Evolutionary conservation across 495 filamentous ascomycete species (phyloP), one percentile per base, ranked within the genome.

Genomic region (Podospora comata): DNA sequence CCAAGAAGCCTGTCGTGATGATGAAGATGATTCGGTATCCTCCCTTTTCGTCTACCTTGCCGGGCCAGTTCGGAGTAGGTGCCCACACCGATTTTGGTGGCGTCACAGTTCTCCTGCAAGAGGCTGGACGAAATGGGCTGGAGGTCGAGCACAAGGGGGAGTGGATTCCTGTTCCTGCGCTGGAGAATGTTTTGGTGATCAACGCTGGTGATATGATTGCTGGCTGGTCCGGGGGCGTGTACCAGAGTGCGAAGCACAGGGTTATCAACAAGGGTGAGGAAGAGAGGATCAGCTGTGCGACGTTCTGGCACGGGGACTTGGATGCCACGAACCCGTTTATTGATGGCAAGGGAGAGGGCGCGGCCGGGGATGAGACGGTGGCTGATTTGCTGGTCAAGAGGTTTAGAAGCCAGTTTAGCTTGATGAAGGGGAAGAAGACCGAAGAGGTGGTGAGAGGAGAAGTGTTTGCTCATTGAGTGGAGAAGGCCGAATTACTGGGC

Each of bases 1-100:
- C 82, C 0, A 83, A 80, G 18, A 80, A 83, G 71, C 81, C 82
- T 2, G 70, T 78, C 19, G 76, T 80, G 54, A 65, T 69, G 18
- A 76, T 85, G 77, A 80, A 78, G 65, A 65, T 83, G 59, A 74
- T 85, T n/a, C 81, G 79, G 67, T 84, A 84, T 72, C 76, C 78
- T 6, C 77, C 79, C 2, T 73, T 75, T 19, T 65, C 60, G 13
- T 65, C 72, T 4, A 73, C 68, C 66, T 69, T 81, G 70, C 67
- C 72, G 73, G 63, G 81, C 73, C 72, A 84, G 75, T 78, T 84
- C 72, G 71, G 83, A 1, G 73, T 72, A 79, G 75, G 73, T 32
- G 70, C 72, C 28, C 75, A 77, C 65, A 75, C 71, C 58, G 75
- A 77, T 68, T 75, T 82, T 53, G 80, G 83, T 30, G 74, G 74